Base-by-base conservation (phyloP, 2,329 filamentous ascomycete genomes). In the Sporothrix globosa region DNA sequence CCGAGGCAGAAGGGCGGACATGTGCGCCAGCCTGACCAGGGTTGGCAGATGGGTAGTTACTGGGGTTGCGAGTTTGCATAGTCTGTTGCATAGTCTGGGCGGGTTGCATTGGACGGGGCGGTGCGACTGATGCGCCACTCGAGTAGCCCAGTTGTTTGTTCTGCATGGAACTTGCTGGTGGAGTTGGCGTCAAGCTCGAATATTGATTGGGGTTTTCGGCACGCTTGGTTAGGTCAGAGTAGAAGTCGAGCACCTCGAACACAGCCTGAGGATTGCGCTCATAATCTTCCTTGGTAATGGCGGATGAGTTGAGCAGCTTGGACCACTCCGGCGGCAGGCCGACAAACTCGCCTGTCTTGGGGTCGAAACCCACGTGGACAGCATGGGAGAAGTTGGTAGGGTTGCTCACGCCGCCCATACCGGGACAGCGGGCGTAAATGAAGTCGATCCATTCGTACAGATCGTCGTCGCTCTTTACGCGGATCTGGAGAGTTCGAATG, bases 371-470 rank as follows among this genome's bases (percentile, higher is more conserved):
- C 74, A 99, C 96, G 79, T 99, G 96, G 30, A 99, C 94, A 61
- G 94, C 91, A 79, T 99, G 96, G 30, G 92, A 93, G 83, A 99
- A 99, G 83, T 98, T 97, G 74, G 96, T 98, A 6, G 96, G 96
- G 80, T 98, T 97, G 82, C 95, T 97, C 70, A 99, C 96, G 75
- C 96, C 96, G 73, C 96, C 94, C 93, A 98, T 97, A 73, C 93
- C 95, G 21, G 96, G 96, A 80, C 95, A 98, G 74, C 95, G 91
- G 76, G 95, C 93, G 79, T 98, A 98, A 75, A 99, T 96, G 79
- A 94, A 92, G 80, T 99, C 96, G 77, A 98, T 97, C 96, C 96
- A 99, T 77, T 97, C 93, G 80, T 99, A 99, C 69, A 99, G 89
- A 75, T 99, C 96, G 77, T 97, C 95, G 77, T 99, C 96, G 70